Percentiles rank a stretch among this genome's conserved stretches.
Evolutionary conservation across 345 rosid species (phyloP).

Genomic region (Euphorbia lathyris): DNA sequence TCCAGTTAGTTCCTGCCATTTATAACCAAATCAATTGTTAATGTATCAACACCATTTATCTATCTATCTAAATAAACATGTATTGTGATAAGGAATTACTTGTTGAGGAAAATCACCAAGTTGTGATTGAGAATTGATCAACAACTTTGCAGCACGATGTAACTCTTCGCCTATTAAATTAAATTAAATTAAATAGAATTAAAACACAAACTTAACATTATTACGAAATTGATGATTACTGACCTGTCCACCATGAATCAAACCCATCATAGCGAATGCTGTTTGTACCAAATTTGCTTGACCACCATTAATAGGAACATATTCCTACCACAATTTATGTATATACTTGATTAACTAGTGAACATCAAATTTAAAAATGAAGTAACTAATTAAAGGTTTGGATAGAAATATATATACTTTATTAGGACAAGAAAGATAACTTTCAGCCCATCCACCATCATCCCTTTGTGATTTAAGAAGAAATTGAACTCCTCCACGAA

Average conservation of each 20-base stretch:
- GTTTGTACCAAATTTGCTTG: slow-evolving; percentile 26
- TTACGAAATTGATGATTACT: background rate
- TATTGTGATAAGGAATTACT: background rate
- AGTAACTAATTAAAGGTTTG: too few relatives aligned
- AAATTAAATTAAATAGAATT: background rate
- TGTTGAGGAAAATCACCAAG: slow-evolving; percentile 23
- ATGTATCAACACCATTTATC: background rate
- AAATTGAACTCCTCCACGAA: slow-evolving; percentile 43
- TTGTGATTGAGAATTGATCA: slow-evolving; percentile 16
- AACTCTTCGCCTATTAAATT: background rate
- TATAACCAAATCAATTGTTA: background rate
- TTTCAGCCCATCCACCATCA: slow-evolving; percentile 67
- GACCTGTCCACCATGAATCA: slow-evolving; percentile 24
- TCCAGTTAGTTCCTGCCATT: slow-evolving; percentile 14
- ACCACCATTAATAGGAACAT: slow-evolving; percentile 15
- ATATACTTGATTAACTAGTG: too few relatives aligned
- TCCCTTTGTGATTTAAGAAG: slow-evolving; percentile 42
- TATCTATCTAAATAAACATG: too few relatives aligned
- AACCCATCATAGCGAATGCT: slow-evolving; percentile 23
- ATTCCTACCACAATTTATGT: slow-evolving; percentile 2
- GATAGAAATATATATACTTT: slow-evolving; percentile 26
- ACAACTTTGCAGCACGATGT: slow-evolving; percentile 11
- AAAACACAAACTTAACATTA: too few relatives aligned
- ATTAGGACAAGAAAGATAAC: slow-evolving; percentile 53
- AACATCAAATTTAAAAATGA: too few relatives aligned